A percentile compares a stretch with the other conserved stretches of the same genome.
These are phyloP conservation scores for Lablab purpureus DNA, from an alignment of 306 rosid genomes.

Conservation along the genomic window DNA sequence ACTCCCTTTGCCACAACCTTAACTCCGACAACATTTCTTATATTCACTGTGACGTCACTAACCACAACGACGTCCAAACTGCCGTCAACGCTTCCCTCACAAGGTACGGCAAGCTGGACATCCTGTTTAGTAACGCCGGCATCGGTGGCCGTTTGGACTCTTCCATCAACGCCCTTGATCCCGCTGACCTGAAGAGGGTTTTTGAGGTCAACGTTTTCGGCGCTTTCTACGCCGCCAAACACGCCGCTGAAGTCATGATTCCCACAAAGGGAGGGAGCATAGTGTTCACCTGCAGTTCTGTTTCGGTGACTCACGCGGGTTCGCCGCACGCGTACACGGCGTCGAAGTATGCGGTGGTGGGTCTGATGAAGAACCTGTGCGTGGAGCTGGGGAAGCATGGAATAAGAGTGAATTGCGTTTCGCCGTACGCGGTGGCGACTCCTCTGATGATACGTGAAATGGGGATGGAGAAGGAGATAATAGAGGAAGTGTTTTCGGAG, in stretches of 20 bases:
- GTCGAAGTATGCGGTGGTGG: conserved; percentile 72
- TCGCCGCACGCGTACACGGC: conserved; percentile 52
- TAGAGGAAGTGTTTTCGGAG: not conserved
- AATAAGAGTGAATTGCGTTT: conserved; percentile 67
- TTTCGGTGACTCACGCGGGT: conserved; percentile 42
- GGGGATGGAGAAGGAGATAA: conserved; percentile 38
- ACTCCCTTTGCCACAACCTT: conserved; percentile 46
- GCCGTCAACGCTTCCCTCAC: conserved; percentile 49
- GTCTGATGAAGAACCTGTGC: conserved; percentile 60
- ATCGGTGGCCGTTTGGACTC: conserved; percentile 31
- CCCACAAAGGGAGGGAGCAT: conserved; percentile 57
- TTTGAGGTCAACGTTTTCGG: conserved; percentile 64
- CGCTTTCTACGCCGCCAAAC: conserved; percentile 59
- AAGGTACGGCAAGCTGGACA: conserved; percentile 57
- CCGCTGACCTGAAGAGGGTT: conserved; percentile 50
- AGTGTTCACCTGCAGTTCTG: conserved; percentile 58
- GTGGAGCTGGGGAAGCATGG: conserved; percentile 71
- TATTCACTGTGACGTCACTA: conserved; percentile 60
- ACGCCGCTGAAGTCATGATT: conserved; percentile 64
- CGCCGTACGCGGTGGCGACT: conserved; percentile 61
- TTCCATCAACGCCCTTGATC: conserved; percentile 39
- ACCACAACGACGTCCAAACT: conserved; percentile 49
- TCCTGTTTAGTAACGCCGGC: conserved; percentile 69
- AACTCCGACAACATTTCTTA: conserved; percentile 37
- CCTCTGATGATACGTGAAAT: conserved; percentile 45